phyloP scores from a whole-genome alignment of 2,329 filamentous ascomycete genomes.

The Penicillium brasilianum region DNA sequence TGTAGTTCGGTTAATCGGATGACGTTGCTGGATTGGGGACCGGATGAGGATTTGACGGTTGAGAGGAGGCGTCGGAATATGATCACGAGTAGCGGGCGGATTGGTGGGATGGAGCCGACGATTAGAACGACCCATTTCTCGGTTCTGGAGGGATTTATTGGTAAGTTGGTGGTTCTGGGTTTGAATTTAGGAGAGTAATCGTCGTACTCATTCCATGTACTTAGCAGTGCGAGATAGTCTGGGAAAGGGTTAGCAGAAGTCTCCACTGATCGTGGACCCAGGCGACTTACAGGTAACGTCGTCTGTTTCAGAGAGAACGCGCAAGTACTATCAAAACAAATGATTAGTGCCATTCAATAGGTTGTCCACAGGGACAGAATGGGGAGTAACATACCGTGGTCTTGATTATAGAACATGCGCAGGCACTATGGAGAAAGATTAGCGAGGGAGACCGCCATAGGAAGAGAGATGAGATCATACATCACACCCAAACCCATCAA shows the following conservation, averaged over 20 bases:
- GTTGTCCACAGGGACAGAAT: no score
- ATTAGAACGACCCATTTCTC: constrained; percentile 36
- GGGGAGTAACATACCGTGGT: constrained; percentile 9
- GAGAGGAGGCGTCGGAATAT: constrained; percentile 13
- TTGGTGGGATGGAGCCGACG: constrained; percentile 30
- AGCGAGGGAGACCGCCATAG: background rate
- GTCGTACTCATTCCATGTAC: constrained; percentile 27
- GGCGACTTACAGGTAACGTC: constrained; percentile 25
- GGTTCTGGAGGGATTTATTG: constrained; percentile 12
- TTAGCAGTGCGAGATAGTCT: constrained; percentile 23
- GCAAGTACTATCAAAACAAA: background rate
- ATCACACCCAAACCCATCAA: constrained; percentile 35
- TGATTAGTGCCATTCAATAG: background rate
- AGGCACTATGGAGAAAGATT: constrained; percentile 15
- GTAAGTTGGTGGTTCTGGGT: background rate
- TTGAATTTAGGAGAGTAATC: no score
- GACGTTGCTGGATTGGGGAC: background rate
- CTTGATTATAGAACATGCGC: constrained; percentile 27
- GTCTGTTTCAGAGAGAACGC: constrained; percentile 12
- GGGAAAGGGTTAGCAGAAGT: background rate
- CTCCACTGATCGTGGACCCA: background rate
- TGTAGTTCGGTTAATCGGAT: constrained; percentile 12
- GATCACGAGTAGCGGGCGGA: constrained; percentile 15
- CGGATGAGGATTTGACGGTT: background rate
- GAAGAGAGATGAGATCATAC: constrained; percentile 8